phyloP scores from a whole-genome alignment of 176 grass and related monocot species.

The Eleusine indica region DNA sequence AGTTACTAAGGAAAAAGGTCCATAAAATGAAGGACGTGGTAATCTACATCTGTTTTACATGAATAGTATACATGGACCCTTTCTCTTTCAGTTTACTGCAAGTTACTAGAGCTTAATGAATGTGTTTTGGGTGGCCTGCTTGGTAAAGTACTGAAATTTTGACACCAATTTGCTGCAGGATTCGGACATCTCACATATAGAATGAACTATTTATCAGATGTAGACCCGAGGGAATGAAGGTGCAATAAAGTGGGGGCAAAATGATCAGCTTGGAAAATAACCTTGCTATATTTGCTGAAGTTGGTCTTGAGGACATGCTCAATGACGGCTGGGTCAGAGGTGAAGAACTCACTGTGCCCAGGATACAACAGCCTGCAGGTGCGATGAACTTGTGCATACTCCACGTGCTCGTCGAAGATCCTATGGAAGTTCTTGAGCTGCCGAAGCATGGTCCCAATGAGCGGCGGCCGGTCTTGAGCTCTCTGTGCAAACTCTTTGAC shows the following conservation, averaged over 20 bases:
- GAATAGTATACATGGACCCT: neutral
- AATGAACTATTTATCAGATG: neutral
- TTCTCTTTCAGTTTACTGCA: neutral
- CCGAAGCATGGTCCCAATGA: conserved; percentile 40
- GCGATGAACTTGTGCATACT: conserved; percentile 24
- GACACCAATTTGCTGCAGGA: conserved; percentile 4
- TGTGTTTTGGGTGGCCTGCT: neutral
- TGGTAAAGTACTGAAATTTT: neutral
- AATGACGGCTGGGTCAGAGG: conserved; percentile 45
- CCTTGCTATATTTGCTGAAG: conserved; percentile 74
- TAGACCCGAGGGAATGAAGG: neutral
- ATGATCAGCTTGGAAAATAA: neutral
- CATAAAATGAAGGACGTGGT: neutral
- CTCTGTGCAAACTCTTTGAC: conserved; percentile 26
- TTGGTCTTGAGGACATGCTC: conserved; percentile 59
- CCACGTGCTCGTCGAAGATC: conserved; percentile 51
- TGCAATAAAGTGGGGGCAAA: neutral
- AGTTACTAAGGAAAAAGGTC: neutral
- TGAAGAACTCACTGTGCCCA: conserved; percentile 40
- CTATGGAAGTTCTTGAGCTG: conserved; percentile 46
- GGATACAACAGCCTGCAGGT: conserved; percentile 49
- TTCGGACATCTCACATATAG: neutral
- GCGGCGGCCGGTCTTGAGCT: conserved; percentile 38
- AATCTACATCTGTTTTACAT: neutral
- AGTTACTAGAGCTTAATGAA: neutral